Conservation (phyloP, 192 early-diverging fungal genomes). For the Diversispora epigaea region DNA sequence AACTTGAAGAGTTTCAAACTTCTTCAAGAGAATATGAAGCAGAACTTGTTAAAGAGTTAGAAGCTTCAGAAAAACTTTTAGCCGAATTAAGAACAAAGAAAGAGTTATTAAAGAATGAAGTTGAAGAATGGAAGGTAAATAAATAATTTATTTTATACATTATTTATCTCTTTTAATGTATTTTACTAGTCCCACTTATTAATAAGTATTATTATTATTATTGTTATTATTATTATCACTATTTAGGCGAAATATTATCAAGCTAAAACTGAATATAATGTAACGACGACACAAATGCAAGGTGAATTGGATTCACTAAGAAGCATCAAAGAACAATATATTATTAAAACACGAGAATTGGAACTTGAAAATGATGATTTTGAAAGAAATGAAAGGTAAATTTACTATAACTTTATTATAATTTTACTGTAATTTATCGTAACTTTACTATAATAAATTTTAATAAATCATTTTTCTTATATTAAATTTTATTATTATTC, state of each 20-base stretch:
- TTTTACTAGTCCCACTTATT: too few species aligned
- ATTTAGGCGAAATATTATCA: conserved; percentile 61
- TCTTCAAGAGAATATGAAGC: conserved; percentile 70
- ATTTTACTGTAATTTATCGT: too few species aligned
- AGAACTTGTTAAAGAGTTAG: conserved; percentile 72
- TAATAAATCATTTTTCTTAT: neutral
- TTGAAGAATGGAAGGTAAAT: conserved; percentile 70
- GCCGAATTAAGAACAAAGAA: conserved; percentile 63
- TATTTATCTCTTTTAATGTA: neutral
- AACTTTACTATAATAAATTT: too few species aligned
- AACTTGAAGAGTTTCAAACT: conserved; percentile 63
- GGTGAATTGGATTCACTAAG: conserved; percentile 72
- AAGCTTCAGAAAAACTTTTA: conserved; percentile 63
- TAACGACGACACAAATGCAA: conserved; percentile 65
- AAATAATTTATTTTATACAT: neutral
- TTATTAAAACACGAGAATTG: conserved; percentile 68
- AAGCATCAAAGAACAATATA: conserved; percentile 66
- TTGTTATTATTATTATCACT: conserved; percentile 1
- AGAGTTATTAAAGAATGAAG: conserved; percentile 63
- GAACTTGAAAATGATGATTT: conserved; percentile 80
- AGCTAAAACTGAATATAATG: conserved; percentile 64
- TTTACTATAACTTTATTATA: neutral
- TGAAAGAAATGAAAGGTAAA: conserved; percentile 64
- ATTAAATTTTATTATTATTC: conserved; percentile 19
- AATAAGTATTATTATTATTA: too few species aligned